These are phyloP conservation scores for Cladorrhinum samala DNA, from an alignment of 495 filamentous ascomycete genomes.

Conservation along the genomic window DNA sequence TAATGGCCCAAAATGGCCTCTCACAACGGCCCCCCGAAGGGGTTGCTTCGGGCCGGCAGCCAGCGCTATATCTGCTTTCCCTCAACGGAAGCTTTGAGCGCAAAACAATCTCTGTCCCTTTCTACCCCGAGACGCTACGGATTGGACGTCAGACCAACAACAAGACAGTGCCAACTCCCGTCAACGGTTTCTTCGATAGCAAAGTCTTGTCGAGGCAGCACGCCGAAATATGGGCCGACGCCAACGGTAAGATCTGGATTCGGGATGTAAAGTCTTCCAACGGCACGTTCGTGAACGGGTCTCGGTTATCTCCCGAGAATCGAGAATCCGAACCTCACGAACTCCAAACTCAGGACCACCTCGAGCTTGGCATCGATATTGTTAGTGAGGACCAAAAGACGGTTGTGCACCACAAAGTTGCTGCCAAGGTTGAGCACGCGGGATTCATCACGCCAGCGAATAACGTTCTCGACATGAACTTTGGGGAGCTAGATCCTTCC, in stretches of 20 bases:
- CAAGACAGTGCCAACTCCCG: conserved; percentile 81
- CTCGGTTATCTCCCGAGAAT: conserved; percentile 83
- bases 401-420: conserved; percentile 96
- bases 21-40: conserved; percentile 49
- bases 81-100: conserved; percentile 94
- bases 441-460: conserved; percentile 62
- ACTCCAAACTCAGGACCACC: conserved; percentile 74
- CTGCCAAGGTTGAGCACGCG: conserved; percentile 90
- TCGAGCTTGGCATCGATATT: conserved; percentile 96
- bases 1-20: conserved; percentile 32
- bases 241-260: conserved; percentile 86
- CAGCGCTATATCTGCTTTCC: conserved; percentile 74
- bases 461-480: conserved; percentile 78
- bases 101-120: conserved; percentile 90
- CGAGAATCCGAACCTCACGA: conserved; percentile 92
- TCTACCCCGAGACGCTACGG: conserved; percentile 76
- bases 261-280: conserved; percentile 97
- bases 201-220: conserved; percentile 96
- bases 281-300: conserved; percentile 95
- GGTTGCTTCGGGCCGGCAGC: conserved; percentile 53
- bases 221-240: conserved; percentile 92
- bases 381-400: conserved; percentile 97
- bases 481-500: conserved; percentile 77
- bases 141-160: conserved; percentile 96
- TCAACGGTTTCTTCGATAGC: conserved; percentile 95